Evolutionary conservation across 257 asterid genomes (phyloP), one percentile per base, ranked within the genome.

Genomic region (Lantana camara): DNA sequence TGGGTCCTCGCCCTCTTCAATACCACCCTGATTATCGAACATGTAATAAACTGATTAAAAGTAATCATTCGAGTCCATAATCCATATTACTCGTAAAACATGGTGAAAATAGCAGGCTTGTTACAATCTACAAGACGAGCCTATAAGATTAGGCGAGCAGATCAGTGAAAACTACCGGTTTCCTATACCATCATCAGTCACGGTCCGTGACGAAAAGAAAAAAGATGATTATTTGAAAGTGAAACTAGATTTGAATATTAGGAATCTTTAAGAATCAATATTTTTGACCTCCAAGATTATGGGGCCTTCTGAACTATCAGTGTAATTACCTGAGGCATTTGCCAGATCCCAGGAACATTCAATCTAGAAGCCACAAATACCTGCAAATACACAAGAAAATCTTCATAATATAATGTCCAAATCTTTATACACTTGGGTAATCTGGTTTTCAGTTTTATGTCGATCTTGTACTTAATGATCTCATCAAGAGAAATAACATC

Each of bases 261-360:
- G 7, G 4, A 35, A 35, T 42, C 12, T 35, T 35, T 35, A 54
- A 29, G 48, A 35, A 23, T 8, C 5, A 40, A 29, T 45, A 45
- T 1, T 27, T 9, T 32, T 49, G 17, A 9, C 21, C 22, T 29
- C 9, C 4, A 35, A 3, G 9, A 4, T 1, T 35, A 7, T 35
- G 40, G 4, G n/a, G 40, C 6, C 9, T 17, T 2, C 22, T 48
- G 57, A 49, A 64, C 51, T 15, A 58, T 62, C 20, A 20, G 64
- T 50, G 63, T 44, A 21, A 53, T 75, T 78, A 90, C 98, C 98
- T 93, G 98, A 63, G 98, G 97, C 98, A 93, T 93, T 79, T 93
- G 98, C 98, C 98, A 93, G 40, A 97, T 97, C 79, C 98, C 98
- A 20, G 98, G 98, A 68, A 93, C 97, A 71, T 93, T 93, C 79